phyloP scores from a whole-genome alignment of 805 yeast genomes.

The Diddensiella santjacobensis region DNA sequence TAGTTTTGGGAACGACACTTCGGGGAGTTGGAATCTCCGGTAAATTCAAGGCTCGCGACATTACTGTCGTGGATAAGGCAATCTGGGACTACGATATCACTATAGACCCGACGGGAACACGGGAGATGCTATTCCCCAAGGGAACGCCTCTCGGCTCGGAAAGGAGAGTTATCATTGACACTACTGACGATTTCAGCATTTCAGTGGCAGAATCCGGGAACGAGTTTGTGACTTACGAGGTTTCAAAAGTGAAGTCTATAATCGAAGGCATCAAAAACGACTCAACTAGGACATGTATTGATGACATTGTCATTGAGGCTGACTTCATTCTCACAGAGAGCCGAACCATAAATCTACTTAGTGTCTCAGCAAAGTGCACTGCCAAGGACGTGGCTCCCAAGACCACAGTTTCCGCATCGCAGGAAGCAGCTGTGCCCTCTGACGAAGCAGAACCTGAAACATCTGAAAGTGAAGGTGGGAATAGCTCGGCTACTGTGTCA shows the following conservation, averaged over 20 bases:
- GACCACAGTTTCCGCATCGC: constrained; percentile 8
- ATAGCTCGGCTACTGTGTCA: constrained; percentile 4
- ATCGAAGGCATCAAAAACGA: constrained; percentile 29
- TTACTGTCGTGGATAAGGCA: constrained; percentile 55
- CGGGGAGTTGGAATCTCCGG: constrained; percentile 74
- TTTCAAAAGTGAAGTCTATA: constrained; percentile 24
- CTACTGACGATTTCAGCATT: constrained; percentile 30
- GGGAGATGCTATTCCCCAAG: constrained; percentile 41
- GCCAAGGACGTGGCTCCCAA: constrained; percentile 12
- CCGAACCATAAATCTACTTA: constrained; percentile 19
- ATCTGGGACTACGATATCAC: constrained; percentile 45
- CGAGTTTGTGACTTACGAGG: constrained; percentile 30
- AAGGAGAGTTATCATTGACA: constrained; percentile 35
- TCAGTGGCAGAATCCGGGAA: constrained; percentile 40
- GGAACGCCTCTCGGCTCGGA: constrained; percentile 41
- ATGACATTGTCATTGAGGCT: constrained; percentile 14
- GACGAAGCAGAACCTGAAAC: constrained; percentile 13
- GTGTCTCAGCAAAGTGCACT: constrained; percentile 16
- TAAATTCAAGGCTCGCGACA: constrained; percentile 59
- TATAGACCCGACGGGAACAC: constrained; percentile 17
- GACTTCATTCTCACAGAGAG: constrained; percentile 18
- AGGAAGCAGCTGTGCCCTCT: constrained; percentile 6
- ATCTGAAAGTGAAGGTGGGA: constrained; percentile 12
- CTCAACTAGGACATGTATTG: constrained; percentile 13
- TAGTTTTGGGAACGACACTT: constrained; percentile 83